phyloP scores from a whole-genome alignment of 306 rosid species.

The Prunus kanzakura region DNA sequence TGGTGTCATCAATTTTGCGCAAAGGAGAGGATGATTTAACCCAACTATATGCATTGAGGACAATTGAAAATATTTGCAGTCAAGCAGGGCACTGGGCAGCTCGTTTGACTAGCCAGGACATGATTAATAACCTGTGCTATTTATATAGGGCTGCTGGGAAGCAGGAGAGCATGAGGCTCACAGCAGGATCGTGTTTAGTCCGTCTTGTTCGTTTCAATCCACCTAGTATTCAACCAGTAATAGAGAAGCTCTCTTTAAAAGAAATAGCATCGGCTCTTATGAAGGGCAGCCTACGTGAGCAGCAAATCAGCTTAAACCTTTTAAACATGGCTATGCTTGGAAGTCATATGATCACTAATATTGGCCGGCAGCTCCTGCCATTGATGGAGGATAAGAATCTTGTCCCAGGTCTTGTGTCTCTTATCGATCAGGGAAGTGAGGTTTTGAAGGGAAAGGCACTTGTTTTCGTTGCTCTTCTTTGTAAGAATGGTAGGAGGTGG shows the following conservation, averaged over 20 bases:
- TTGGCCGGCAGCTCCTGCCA: constrained; percentile 67
- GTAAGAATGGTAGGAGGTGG: constrained; percentile 88
- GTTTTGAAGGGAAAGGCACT: constrained; percentile 88
- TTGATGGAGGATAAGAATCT: constrained; percentile 85
- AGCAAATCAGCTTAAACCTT: constrained; percentile 92
- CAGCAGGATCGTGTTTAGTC: constrained; percentile 97
- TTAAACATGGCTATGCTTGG: constrained; percentile 85
- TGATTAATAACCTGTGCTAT: constrained; percentile 74
- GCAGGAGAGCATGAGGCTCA: constrained; percentile 90
- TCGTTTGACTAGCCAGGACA: constrained; percentile 81
- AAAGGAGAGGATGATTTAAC: constrained; percentile 97
- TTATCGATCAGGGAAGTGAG: constrained; percentile 91
- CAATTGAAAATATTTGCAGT: constrained; percentile 85
- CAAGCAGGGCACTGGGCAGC: constrained; percentile 91
- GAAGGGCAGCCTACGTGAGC: constrained; percentile 88
- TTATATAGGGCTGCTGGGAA: constrained; percentile 87
- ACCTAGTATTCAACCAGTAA: constrained; percentile 64
- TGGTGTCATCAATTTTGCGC: constrained; percentile 76
- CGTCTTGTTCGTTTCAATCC: constrained; percentile 89
- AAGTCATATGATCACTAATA: constrained; percentile 67
- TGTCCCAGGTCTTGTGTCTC: constrained; percentile 66
- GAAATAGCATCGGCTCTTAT: constrained; percentile 74
- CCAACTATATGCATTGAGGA: constrained; percentile 90
- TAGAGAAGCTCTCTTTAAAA: constrained; percentile 75
- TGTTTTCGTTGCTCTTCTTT: constrained; percentile 76